These are phyloP conservation scores for Mimosa bimucronata DNA, from an alignment of 306 rosid genomes.

Conservation along the genomic window DNA sequence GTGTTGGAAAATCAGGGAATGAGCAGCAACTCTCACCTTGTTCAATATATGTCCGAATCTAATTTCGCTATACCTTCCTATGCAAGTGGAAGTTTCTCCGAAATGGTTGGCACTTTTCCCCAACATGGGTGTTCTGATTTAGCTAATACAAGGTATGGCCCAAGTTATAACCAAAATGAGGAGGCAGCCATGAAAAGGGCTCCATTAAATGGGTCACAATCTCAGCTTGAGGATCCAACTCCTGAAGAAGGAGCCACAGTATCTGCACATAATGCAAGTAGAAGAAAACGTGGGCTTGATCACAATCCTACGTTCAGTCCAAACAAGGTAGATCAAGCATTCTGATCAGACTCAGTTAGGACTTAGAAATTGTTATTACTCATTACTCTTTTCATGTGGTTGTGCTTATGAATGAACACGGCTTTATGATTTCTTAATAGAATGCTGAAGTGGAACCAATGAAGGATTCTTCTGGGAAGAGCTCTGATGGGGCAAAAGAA, in stretches of 20 bases:
- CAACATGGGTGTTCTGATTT: conserved; percentile 53
- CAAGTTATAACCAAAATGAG: conserved; percentile 45
- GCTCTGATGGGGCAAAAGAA: conserved; percentile 50
- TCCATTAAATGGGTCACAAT: conserved; percentile 46
- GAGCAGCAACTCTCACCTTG: conserved; percentile 54
- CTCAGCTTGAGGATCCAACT: conserved; percentile 43
- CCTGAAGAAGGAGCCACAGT: conserved; percentile 50
- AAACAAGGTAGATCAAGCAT: conserved; percentile 54
- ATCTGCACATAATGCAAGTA: conserved; percentile 55
- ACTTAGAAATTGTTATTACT: neutral
- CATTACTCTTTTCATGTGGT: conserved; percentile 25
- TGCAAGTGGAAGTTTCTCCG: conserved; percentile 70
- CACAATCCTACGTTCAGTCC: conserved; percentile 48
- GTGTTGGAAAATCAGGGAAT: conserved; percentile 60
- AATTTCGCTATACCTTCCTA: conserved; percentile 54
- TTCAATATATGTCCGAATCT: conserved; percentile 64
- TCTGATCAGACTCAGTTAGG: conserved; percentile 3
- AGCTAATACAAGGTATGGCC: conserved; percentile 48
- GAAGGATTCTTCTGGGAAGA: conserved; percentile 57
- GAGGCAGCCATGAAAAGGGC: conserved; percentile 43
- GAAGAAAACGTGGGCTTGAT: conserved; percentile 60
- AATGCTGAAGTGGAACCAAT: conserved; percentile 56
- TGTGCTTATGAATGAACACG: conserved; percentile 22
- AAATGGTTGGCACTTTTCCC: conserved; percentile 65
- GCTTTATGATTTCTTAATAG: conserved; percentile 39